Evolutionary conservation across 495 filamentous ascomycete species (phyloP), one percentile per base, ranked within the genome.

Genomic region (Aspergillus saccharolyticus): DNA sequence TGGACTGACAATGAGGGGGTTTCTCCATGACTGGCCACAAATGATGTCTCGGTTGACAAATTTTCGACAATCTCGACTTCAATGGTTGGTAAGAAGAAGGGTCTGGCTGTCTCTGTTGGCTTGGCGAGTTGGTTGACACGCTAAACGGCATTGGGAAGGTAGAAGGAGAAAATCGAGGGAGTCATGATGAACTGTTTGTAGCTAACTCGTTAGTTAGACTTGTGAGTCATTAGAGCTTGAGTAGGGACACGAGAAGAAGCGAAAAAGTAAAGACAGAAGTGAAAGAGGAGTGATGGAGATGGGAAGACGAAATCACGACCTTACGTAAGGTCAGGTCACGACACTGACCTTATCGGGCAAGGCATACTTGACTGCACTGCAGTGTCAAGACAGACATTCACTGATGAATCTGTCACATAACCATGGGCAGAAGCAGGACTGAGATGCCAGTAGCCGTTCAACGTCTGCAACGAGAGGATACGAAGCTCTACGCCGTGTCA

Each of bases 101-200:
- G 33, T 28, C 47, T 50, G 22, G 47, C 28, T 50, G 22, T 28
- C 15, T 50, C 22, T 24, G 24, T 46, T 47, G 45, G 19, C 52
- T 42, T 44, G 42, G 52, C 39, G 25, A 45, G 24, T 16, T 19
- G 4, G 51, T 18, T 15, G 2, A 39, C 3, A 39, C 51, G 51
- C 51, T 53, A 53, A 44, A 53, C 51, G 42, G 14, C 28, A 53
- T 21, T 8, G 17, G 51, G 51, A 53, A 53, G 51, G 51, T 53
- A 9, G 51, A 25, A 20, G 17, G 51, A 42, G 51, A 50, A 9
- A 3, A 17, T 22, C 9, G 22, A n/a, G 47, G 15, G 21, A 12
- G n/a, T 25, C 12, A 16, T 1, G 21, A 22, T 49, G 20, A 22
- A 12, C 15, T 49, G 21, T 39, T 6, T 39, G 33, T 39, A 5